Base-by-base conservation (phyloP, 2,329 filamentous ascomycete species). In the Curvularia spicifera region DNA sequence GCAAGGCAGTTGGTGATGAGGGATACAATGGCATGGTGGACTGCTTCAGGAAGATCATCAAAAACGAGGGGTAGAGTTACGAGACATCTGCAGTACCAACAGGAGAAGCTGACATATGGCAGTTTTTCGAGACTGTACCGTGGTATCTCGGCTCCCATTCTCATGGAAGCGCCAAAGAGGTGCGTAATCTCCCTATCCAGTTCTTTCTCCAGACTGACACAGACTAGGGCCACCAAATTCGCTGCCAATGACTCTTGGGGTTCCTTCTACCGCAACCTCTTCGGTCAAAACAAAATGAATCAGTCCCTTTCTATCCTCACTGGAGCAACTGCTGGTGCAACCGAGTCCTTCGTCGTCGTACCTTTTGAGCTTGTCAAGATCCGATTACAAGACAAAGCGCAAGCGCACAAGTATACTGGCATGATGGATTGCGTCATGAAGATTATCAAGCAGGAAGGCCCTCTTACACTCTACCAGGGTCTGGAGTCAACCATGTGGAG, bases 321-420 rank as follows among this genome's bases (percentile, higher is more conserved):
- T 4, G 95, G 95, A 70, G 95, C 95, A 33, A 91, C 93, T 24
- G 95, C 95, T 59, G 95, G 95, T 77, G 95, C 94, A 35, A 98
- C 94, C 57, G 95, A 99, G 81, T 85, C 94, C 51, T 95, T 99
- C 76, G 93, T 98, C 67, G 95, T 99, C 60, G 95, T 99, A 31
- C 95, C 95, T 50, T 99, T 99, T 78, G 95, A 97, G 83, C 87
- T 97, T 58, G 90, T 99, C 84, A 99, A 99, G 87, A 99, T 99
- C 76, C 89, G 95, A 67, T 85, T 99, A 46, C 95, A 99, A 79
- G 95, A 99, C 82, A 93, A 91, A 81, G 92, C 94, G 15, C 95
- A 93, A 50, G 92, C 94, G 42, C 87, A 90, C 76, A 96, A 91
- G 78, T 95, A 95, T 82, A 90, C 82, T 65, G 91, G 91, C 78